phyloP scores from a whole-genome alignment of 1,139 yeast species.

The Geotrichum restrictum region DNA sequence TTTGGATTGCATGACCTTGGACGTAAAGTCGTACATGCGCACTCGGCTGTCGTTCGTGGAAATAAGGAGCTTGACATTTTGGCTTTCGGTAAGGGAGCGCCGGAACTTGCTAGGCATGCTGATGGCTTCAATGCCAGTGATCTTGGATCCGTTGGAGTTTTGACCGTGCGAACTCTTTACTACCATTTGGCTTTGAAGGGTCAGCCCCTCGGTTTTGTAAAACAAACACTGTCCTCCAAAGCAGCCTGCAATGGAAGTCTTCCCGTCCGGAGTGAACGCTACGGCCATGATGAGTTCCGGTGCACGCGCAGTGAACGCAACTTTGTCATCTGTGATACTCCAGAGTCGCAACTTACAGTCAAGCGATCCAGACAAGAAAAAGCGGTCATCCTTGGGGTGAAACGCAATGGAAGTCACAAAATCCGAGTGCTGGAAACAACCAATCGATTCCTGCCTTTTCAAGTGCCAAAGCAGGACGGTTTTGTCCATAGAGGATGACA shows the following conservation, averaged over 20 bases:
- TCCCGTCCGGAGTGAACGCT: slow-evolving; percentile 67
- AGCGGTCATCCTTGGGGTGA: slow-evolving; percentile 84
- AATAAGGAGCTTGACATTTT: slow-evolving; percentile 29
- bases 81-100: background rate
- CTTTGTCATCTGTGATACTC: slow-evolving; percentile 76
- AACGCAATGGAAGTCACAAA: slow-evolving; percentile 79
- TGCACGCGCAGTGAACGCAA: slow-evolving; percentile 44
- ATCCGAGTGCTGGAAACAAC: slow-evolving; percentile 68
- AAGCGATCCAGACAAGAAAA: slow-evolving; percentile 77
- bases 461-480: slow-evolving; percentile 85
- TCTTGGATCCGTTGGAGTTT: slow-evolving; percentile 36
- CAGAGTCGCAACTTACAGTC: slow-evolving; percentile 76
- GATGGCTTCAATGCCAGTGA: slow-evolving; percentile 37
- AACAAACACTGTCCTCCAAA: slow-evolving; percentile 68
- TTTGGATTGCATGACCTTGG: slow-evolving; percentile 56
- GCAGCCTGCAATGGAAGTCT: slow-evolving; percentile 68
- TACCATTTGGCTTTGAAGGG: slow-evolving; percentile 53
- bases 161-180: slow-evolving; percentile 43
- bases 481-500: slow-evolving; percentile 82
- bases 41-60: slow-evolving; percentile 80
- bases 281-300: slow-evolving; percentile 62
- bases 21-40: slow-evolving; percentile 58
- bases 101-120: slow-evolving; percentile 23
- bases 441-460: slow-evolving; percentile 58
- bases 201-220: slow-evolving; percentile 63